These are phyloP conservation scores for Euphrasia arctica DNA, from an alignment of 305 asterid genomes.

Conservation along the genomic window DNA sequence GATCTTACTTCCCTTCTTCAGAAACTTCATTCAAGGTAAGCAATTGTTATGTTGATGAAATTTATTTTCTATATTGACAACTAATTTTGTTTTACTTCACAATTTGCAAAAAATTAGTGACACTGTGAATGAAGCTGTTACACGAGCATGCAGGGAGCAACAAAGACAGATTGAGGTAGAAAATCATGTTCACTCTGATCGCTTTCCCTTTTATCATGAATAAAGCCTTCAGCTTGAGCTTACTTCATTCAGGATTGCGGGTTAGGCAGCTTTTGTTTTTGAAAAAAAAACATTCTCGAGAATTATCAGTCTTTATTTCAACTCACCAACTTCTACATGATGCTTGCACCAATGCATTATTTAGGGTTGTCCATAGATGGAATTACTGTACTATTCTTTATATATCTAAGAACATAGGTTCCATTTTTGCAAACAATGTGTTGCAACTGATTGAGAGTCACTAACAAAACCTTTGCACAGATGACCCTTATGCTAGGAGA, in stretches of 20 bases:
- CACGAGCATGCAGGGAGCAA: constrained; percentile 97
- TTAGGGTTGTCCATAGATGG: constrained; percentile 18
- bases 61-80: constrained; percentile 20
- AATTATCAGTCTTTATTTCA: constrained; percentile 17
- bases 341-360: constrained; percentile 20
- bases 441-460: constrained; percentile 24
- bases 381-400: constrained; percentile 16
- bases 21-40: constrained; percentile 96
- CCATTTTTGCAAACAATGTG: constrained; percentile 1
- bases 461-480: constrained; percentile 54
- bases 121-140: constrained; percentile 84
- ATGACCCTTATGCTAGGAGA: constrained; percentile 96
- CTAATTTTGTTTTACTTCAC: constrained; percentile 23
- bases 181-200: not conserved
- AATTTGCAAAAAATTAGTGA: constrained; percentile 49
- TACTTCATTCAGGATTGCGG: no score
- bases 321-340: constrained; percentile 21
- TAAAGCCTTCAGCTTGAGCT: not conserved
- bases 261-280: not conserved
- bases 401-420: constrained; percentile 7
- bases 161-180: constrained; percentile 97
- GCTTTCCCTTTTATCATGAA: not conserved
- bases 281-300: constrained; percentile 2
- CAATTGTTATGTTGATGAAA: constrained; percentile 23
- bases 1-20: constrained; percentile 87